Conservation (phyloP, 2,329 filamentous ascomycete species). For the Microcera coccophila region DNA sequence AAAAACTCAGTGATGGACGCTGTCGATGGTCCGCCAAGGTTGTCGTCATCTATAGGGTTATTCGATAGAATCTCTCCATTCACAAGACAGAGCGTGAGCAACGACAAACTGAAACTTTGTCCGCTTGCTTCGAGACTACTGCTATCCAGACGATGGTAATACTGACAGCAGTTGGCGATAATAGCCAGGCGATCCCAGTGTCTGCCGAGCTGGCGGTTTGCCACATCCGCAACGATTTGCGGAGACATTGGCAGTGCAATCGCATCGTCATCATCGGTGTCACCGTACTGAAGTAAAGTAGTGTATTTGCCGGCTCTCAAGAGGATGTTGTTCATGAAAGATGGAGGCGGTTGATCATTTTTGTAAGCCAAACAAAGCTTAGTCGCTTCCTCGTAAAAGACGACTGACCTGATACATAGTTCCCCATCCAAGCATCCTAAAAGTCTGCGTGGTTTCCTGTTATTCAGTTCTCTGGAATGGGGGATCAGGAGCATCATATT, state of each 20-base stretch:
- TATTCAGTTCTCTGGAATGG: not conserved
- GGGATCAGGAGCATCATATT: slow-evolving; percentile 3
- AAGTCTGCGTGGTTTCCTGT: not conserved
- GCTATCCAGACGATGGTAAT: slow-evolving; percentile 22
- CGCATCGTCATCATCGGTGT: too few relatives aligned
- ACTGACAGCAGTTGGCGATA: slow-evolving; percentile 33
- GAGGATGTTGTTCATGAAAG: too few relatives aligned
- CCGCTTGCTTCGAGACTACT: slow-evolving; percentile 10
- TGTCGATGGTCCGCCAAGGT: not conserved
- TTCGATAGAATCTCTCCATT: slow-evolving; percentile 35
- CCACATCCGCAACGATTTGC: slow-evolving; percentile 23
- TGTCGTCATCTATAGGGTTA: slow-evolving; percentile 8
- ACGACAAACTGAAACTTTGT: slow-evolving; percentile 24
- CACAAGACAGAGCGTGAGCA: slow-evolving; percentile 28
- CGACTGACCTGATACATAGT: too few relatives aligned
- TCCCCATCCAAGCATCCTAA: too few relatives aligned
- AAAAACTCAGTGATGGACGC: slow-evolving; percentile 10
- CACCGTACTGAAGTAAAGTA: too few relatives aligned
- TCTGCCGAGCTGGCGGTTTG: slow-evolving; percentile 15
- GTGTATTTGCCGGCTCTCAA: too few relatives aligned
- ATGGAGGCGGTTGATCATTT: too few relatives aligned
- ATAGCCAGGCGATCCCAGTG: slow-evolving; percentile 29
- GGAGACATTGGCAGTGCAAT: slow-evolving; percentile 29
- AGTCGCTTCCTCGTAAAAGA: too few relatives aligned
- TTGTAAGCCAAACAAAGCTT: too few relatives aligned